These are phyloP conservation scores for Diplogelasinospora grovesii DNA, from an alignment of 495 filamentous ascomycete genomes.

Conservation along the genomic window DNA sequence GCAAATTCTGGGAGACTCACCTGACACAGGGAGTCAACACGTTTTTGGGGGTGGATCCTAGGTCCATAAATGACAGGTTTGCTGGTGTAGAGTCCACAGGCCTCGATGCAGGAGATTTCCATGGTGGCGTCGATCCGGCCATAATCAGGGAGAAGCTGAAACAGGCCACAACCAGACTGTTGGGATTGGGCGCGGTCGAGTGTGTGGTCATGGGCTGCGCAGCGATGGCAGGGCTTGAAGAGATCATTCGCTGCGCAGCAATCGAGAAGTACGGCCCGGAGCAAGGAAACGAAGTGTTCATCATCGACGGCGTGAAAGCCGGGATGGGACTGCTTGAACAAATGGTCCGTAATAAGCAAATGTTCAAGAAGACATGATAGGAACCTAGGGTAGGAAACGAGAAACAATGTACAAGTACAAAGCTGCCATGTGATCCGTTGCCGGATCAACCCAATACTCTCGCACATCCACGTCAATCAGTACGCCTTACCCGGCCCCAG, in stretches of 20 bases:
- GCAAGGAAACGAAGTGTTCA: conserved; percentile 53
- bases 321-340: conserved; percentile 65
- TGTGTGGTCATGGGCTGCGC: conserved; percentile 77
- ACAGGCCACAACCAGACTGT: conserved; percentile 59
- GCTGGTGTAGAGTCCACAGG: conserved; percentile 81
- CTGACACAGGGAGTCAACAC: conserved; percentile 54
- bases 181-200: conserved; percentile 51
- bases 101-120: conserved; percentile 72
- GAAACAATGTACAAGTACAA: conserved; percentile 6
- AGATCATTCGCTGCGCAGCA: conserved; percentile 66
- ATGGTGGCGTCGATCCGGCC: conserved; percentile 55
- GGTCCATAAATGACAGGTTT: conserved; percentile 39
- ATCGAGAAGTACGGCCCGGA: conserved; percentile 54
- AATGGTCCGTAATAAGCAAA: conserved; percentile 36
- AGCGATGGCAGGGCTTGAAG: conserved; percentile 86
- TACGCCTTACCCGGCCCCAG: conserved; percentile 63
- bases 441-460: no score
- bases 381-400: conserved; percentile 1
- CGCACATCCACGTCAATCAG: conserved; percentile 31
- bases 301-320: conserved; percentile 81
- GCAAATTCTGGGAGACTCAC: conserved; percentile 71
- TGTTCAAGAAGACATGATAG: conserved; percentile 21
- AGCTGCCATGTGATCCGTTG: no score
- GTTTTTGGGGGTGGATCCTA: conserved; percentile 41
- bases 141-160: conserved; percentile 60